Percentiles rank a stretch among this genome's conserved stretches.
Conservation (phyloP, 2,329 filamentous ascomycete genomes). For the Fusarium sp. region DNA sequence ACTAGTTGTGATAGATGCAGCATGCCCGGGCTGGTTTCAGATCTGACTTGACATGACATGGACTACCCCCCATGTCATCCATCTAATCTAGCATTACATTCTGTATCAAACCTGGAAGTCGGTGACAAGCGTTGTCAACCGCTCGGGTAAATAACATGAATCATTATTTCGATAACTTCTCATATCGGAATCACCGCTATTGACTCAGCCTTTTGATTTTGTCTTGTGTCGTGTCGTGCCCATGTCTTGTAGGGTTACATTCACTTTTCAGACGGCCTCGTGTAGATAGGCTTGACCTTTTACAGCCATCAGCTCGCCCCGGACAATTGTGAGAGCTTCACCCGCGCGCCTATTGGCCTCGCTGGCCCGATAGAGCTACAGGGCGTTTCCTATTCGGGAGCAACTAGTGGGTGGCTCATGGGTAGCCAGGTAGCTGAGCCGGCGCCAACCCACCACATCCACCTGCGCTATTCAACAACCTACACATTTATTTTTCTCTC, state of each 20-base stretch:
- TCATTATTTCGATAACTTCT: conserved; percentile 15
- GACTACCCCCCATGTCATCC: background rate
- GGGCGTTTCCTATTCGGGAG: conserved; percentile 39
- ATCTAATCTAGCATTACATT: conserved; percentile 16
- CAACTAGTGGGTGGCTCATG: conserved; percentile 44
- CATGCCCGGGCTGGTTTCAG: conserved; percentile 14
- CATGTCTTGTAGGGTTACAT: conserved; percentile 32
- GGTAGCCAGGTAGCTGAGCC: conserved; percentile 44
- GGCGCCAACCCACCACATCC: conserved; percentile 33
- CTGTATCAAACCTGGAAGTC: background rate
- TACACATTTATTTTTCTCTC: conserved; percentile 3
- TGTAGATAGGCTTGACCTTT: conserved; percentile 36
- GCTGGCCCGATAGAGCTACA: conserved; percentile 30
- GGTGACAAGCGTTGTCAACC: conserved; percentile 1
- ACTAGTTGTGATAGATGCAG: conserved; percentile 5
- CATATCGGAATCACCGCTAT: conserved; percentile 34
- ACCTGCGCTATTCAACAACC: conserved; percentile 31
- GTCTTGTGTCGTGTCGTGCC: conserved; percentile 7
- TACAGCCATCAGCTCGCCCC: conserved; percentile 46
- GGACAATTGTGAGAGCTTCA: conserved; percentile 37
- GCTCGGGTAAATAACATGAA: background rate
- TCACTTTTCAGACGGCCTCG: conserved; percentile 41
- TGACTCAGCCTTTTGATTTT: conserved; percentile 32
- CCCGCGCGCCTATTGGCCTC: conserved; percentile 47
- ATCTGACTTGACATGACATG: conserved; percentile 8